Conservation (phyloP, 352 stramenopile species). For the Poterioochromonas sp. region DNA sequence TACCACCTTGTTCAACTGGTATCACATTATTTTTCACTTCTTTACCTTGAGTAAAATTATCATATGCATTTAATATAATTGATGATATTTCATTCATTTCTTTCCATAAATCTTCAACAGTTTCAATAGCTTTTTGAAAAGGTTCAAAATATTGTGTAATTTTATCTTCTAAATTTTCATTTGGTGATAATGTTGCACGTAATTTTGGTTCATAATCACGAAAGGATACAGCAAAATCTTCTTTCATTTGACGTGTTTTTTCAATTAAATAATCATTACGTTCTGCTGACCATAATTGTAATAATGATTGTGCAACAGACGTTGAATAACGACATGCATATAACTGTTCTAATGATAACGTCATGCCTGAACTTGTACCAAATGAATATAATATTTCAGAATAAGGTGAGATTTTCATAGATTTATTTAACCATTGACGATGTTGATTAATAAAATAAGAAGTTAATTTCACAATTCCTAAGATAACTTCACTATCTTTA, state of each 20-base stretch:
- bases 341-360: conserved; percentile 21
- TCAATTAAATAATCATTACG: background rate
- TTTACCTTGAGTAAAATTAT: background rate
- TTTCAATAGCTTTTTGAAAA: background rate
- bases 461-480: conserved; percentile 27
- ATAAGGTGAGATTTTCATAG: background rate
- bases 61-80: background rate
- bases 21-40: conserved; percentile 28
- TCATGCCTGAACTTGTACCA: background rate
- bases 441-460: background rate
- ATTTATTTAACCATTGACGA: background rate
- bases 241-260: background rate
- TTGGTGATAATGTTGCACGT: background rate
- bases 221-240: background rate
- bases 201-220: background rate
- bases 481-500: conserved; percentile 15
- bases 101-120: background rate
- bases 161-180: background rate
- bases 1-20: background rate
- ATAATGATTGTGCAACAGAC: background rate
- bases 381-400: conserved; percentile 31
- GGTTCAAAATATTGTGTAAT: background rate
- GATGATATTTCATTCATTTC: background rate
- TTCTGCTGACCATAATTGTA: background rate
- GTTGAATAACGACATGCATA: conserved; percentile 14